phyloP scores from a whole-genome alignment of 306 rosid species.

The Prunus mira region DNA sequence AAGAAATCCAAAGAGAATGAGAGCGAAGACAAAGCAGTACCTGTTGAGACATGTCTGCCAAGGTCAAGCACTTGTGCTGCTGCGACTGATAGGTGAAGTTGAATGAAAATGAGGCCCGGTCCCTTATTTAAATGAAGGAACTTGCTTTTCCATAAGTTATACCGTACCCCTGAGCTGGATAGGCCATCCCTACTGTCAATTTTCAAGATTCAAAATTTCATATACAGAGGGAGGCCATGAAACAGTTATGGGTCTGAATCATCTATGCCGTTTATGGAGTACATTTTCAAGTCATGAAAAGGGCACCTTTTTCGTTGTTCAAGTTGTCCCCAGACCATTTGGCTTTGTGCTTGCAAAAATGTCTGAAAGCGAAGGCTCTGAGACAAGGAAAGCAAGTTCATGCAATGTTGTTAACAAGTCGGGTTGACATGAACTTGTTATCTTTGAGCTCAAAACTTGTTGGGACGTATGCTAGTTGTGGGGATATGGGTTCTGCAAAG shows the following conservation, averaged over 20 bases:
- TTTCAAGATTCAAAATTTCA: too few relatives aligned
- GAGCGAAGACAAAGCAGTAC: neutral
- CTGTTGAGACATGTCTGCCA: neutral
- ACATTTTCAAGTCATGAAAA: constrained; percentile 23
- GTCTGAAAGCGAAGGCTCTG: constrained; percentile 55
- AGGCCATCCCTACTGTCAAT: too few relatives aligned
- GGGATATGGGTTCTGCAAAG: constrained; percentile 40
- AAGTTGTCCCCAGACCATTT: constrained; percentile 30
- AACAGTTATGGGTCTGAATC: neutral
- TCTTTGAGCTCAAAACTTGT: constrained; percentile 59
- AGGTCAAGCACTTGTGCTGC: too few relatives aligned
- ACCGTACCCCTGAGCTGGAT: too few relatives aligned
- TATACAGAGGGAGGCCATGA: neutral
- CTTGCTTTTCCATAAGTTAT: too few relatives aligned
- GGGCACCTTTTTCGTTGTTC: constrained; percentile 10
- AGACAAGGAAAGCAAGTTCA: constrained; percentile 61
- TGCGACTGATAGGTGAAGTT: too few relatives aligned
- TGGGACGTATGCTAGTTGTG: constrained; percentile 62
- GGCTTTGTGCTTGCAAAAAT: constrained; percentile 49
- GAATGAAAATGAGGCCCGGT: too few relatives aligned
- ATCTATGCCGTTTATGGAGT: neutral
- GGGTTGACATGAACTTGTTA: constrained; percentile 37
- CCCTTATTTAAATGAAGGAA: too few relatives aligned
- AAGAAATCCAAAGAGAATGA: neutral
- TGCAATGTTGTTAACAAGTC: constrained; percentile 42